A percentile compares a stretch with the other conserved stretches of the same genome.
Conservation (phyloP, 2,329 filamentous ascomycete species). For the Aphanoascus verrucosus region DNA sequence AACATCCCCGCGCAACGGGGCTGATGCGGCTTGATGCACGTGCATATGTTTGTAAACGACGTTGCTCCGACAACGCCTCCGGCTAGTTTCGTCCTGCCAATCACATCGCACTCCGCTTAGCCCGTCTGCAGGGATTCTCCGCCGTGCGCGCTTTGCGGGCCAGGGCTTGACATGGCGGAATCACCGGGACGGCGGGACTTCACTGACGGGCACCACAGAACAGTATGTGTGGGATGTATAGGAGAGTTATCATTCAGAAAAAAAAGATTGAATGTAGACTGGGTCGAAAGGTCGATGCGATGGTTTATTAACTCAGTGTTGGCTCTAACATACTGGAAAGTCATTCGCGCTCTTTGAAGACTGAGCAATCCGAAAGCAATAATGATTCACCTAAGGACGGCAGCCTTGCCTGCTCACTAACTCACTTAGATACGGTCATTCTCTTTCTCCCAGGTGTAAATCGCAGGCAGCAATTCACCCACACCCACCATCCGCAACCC, state of each 20-base stretch:
- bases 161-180: background rate
- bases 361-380: too few relatives aligned
- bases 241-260: too few relatives aligned
- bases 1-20: background rate
- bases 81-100: background rate
- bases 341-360: too few relatives aligned
- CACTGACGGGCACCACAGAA: too few relatives aligned
- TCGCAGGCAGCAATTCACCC: conserved; percentile 12
- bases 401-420: background rate
- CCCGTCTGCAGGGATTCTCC: background rate
- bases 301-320: too few relatives aligned
- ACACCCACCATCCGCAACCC: conserved; percentile 4
- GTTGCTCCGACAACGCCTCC: conserved; percentile 14
- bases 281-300: too few relatives aligned
- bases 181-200: too few relatives aligned
- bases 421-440: background rate
- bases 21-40: conserved; percentile 1
- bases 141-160: background rate
- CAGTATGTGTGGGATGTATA: too few relatives aligned
- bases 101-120: background rate
- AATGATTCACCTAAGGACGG: too few relatives aligned
- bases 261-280: too few relatives aligned
- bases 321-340: too few relatives aligned
- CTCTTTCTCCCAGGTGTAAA: conserved; percentile 11
- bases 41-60: conserved; percentile 14